Evolutionary conservation across 257 asterid species (phyloP).

Genomic region (Solanum chmielewskii): DNA sequence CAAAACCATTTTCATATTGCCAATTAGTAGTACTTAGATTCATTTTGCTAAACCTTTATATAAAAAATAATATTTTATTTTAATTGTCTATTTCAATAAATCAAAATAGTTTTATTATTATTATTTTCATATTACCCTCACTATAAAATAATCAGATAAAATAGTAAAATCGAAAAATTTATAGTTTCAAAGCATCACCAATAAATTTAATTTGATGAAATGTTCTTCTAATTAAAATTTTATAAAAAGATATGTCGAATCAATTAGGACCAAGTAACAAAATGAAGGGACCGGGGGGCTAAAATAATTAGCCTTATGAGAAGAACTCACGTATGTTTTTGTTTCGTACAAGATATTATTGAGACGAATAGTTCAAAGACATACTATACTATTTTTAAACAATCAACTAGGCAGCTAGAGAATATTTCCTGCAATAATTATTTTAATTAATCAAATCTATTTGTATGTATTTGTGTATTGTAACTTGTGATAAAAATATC

Average conservation of each 20-base stretch:
- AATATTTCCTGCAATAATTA: background rate
- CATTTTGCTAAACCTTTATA: background rate
- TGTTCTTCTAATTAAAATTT: background rate
- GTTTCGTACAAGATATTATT: background rate
- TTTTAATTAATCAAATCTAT: background rate
- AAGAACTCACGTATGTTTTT: background rate
- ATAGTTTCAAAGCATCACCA: background rate
- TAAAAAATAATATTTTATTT: too few relatives aligned
- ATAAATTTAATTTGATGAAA: too few relatives aligned
- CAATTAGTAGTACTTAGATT: background rate
- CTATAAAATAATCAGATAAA: too few relatives aligned
- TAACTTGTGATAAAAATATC: background rate
- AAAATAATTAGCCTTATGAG: background rate
- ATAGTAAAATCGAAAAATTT: too few relatives aligned
- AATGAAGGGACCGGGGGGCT: background rate
- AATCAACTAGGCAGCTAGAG: background rate
- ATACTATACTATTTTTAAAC: background rate
- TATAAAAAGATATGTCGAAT: too few relatives aligned
- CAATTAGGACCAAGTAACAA: too few relatives aligned
- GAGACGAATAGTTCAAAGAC: background rate
- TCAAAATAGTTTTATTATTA: too few relatives aligned
- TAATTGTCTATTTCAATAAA: too few relatives aligned
- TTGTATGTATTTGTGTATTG: background rate
- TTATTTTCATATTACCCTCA: background rate
- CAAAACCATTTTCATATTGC: background rate